A percentile compares a stretch with the other conserved stretches of the same genome.
Evolutionary conservation across 768 basidiomycete genomes (phyloP).

Genomic region (Phallus indusiatus): DNA sequence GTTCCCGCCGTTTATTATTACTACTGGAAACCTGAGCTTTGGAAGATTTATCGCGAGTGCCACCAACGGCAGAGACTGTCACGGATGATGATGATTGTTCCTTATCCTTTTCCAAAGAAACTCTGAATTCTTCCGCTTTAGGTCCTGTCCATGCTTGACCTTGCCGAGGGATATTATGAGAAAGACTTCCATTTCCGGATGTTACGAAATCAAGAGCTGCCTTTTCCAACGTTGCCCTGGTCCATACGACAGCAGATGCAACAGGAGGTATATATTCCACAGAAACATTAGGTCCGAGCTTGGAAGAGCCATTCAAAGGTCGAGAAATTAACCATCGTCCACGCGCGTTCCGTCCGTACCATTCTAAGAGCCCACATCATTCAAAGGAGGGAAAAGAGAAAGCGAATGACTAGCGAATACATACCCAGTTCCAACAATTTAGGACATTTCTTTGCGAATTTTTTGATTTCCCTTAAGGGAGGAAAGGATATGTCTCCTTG

Average conservation of each 20-base stretch:
- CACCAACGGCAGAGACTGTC: background rate
- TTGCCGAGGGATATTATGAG: conserved; percentile 17
- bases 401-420: background rate
- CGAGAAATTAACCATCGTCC: conserved; percentile 24
- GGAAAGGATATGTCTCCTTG: conserved; percentile 27
- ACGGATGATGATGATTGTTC: conserved; percentile 5
- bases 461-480: conserved; percentile 27
- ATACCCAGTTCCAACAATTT: conserved; percentile 23
- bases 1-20: background rate
- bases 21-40: background rate
- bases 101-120: conserved; percentile 19
- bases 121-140: conserved; percentile 18
- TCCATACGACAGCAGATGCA: conserved; percentile 17
- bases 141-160: conserved; percentile 24
- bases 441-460: conserved; percentile 28
- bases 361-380: conserved; percentile 17
- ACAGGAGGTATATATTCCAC: conserved; percentile 23
- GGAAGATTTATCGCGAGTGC: conserved; percentile 1
- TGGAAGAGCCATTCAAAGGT: conserved; percentile 16
- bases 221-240: conserved; percentile 10
- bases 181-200: conserved; percentile 10
- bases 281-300: conserved; percentile 23
- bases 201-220: conserved; percentile 13
- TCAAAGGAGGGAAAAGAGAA: background rate
- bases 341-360: conserved; percentile 27